Evolutionary conservation across 805 yeast genomes (phyloP), one percentile per base, ranked within the genome.

Genomic region (Saturnispora mendoncae): DNA sequence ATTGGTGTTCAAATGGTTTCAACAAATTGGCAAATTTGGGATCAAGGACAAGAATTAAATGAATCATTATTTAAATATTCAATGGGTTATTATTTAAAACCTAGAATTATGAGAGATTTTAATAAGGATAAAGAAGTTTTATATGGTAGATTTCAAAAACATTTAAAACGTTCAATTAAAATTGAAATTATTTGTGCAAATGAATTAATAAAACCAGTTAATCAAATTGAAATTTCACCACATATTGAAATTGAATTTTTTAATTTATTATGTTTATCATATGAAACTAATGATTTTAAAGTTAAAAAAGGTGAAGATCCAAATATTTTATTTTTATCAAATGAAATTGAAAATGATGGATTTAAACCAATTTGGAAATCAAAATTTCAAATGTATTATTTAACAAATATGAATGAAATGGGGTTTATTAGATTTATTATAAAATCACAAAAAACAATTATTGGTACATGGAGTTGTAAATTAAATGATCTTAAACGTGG

Each of bases 1-100:
- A 65, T 72, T 36, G 99, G 99, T 1, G 80, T 73, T 9, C 98
- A 92, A 55, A 76, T 92, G 86, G 97, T 84, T 4, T 97, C 98
- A 0, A 80, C 95, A 0, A 92, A 90, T 56, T 90, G 97, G 97
- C 98, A 90, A 60, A 80, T 92, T 0, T 80, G 76, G 56, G 98
- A 92, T 55, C 44, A 77, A 14, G 96, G 97, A 0, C 90, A 88
- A 55, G 95, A 87, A 55, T 53, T 92, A 9, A 88, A 87, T 57
- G 83, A 83, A 47, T 84, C 95, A 3, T 64, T 87, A 72, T 86
- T 90, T 58, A 33, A 37, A 30, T 75, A 74, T 38, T 59, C 71
- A 13, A 64, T 71, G 0, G 99, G 99, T 0, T 92, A 85, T 55
- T 76, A 82, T 6, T 62, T 84, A 36, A 92, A 92, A 53, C 96